Evolutionary conservation across 1,284 basidiomycete genomes (phyloP).

Genomic region (Cystobasidium pallidum): DNA sequence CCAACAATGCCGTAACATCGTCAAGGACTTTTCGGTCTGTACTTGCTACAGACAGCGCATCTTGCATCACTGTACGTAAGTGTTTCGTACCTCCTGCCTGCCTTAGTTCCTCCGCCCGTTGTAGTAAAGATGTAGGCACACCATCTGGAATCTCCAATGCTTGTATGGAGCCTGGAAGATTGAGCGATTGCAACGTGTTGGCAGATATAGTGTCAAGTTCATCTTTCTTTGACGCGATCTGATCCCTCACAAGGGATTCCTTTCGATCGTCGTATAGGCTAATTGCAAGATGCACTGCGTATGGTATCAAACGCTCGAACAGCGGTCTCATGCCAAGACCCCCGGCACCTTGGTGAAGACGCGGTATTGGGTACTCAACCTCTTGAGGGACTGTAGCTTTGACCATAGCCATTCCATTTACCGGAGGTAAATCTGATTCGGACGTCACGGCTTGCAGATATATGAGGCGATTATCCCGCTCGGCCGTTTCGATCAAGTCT

Average conservation of each 20-base stretch:
- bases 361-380: slow-evolving; percentile 50
- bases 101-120: slow-evolving; percentile 83
- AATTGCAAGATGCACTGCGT: slow-evolving; percentile 86
- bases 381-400: slow-evolving; percentile 66
- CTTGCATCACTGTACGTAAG: slow-evolving; percentile 72
- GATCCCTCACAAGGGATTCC: slow-evolving; percentile 70
- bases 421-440: slow-evolving; percentile 67
- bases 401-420: slow-evolving; percentile 72
- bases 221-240: slow-evolving; percentile 67
- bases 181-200: slow-evolving; percentile 73
- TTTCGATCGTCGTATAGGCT: slow-evolving; percentile 88
- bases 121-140: slow-evolving; percentile 81
- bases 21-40: slow-evolving; percentile 70
- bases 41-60: slow-evolving; percentile 70
- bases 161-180: slow-evolving; percentile 83
- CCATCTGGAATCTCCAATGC: slow-evolving; percentile 84
- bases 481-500: slow-evolving; percentile 65
- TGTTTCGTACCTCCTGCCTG: slow-evolving; percentile 72
- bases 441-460: slow-evolving; percentile 88
- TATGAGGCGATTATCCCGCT: slow-evolving; percentile 89
- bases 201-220: slow-evolving; percentile 69
- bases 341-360: slow-evolving; percentile 57
- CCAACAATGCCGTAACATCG: slow-evolving; percentile 79
- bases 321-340: slow-evolving; percentile 62
- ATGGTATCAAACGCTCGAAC: slow-evolving; percentile 78